A percentile compares a stretch with the other conserved stretches of the same genome.
Conservation (phyloP, 2,329 filamentous ascomycete species). For the Cytospora mali region DNA sequence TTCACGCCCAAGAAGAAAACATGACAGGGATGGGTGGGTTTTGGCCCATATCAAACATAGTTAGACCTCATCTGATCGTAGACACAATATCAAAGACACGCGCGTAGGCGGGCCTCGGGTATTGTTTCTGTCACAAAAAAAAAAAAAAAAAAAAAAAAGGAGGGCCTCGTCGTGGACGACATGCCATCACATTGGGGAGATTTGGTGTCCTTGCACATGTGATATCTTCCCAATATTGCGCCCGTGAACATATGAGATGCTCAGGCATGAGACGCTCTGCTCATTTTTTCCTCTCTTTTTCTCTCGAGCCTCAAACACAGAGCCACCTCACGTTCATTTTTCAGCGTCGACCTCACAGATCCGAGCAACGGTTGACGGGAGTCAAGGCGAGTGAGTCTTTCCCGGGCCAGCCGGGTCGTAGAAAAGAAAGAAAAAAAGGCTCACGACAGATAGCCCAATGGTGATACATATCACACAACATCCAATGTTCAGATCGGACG, state of each 20-base stretch:
- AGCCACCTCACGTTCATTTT: too few relatives aligned
- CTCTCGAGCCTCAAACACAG: too few relatives aligned
- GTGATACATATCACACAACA: conserved; percentile 2
- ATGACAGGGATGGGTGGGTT: not conserved
- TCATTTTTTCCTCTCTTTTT: too few relatives aligned
- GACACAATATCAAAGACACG: not conserved
- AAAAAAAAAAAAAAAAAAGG: too few relatives aligned
- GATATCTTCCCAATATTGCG: too few relatives aligned
- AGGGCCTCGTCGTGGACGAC: too few relatives aligned
- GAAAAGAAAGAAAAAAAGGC: not conserved
- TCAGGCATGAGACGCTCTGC: too few relatives aligned
- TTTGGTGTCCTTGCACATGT: too few relatives aligned
- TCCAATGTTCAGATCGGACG: too few relatives aligned
- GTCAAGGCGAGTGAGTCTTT: conserved; percentile 9
- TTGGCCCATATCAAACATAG: not conserved
- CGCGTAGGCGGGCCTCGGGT: not conserved
- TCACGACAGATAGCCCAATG: not conserved
- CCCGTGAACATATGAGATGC: too few relatives aligned
- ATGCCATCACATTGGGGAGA: not conserved
- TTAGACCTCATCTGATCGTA: not conserved
- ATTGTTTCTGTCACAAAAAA: not conserved
- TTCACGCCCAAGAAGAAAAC: not conserved
- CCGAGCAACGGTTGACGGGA: not conserved
- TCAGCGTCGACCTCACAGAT: not conserved
- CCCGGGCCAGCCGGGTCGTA: not conserved